Conservation (phyloP, 139 green algal species). For the Limnomonas spitsbergensis region DNA sequence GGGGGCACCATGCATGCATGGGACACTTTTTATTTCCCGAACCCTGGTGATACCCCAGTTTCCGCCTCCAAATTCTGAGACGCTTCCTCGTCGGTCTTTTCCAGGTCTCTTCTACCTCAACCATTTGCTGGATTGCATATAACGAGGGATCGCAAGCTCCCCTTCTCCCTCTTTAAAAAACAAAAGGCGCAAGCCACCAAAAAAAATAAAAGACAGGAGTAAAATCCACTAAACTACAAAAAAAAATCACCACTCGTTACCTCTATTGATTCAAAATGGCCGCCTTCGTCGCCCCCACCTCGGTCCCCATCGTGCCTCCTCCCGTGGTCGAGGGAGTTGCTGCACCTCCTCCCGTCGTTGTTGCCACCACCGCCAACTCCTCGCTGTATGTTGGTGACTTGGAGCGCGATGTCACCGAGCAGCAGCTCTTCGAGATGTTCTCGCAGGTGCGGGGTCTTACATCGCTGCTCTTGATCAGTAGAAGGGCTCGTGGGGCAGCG, state of each 20-base stretch:
- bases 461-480: no score
- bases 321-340: no score
- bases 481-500: no score
- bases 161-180: conserved; percentile 1
- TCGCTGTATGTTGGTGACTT: conserved; percentile 93
- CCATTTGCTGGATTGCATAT: neutral
- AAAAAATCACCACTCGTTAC: neutral
- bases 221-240: neutral
- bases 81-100: neutral
- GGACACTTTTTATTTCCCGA: no score
- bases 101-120: neutral
- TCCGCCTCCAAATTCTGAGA: neutral
- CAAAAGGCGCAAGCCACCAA: conserved; percentile 7
- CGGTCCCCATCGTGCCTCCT: conserved; percentile 2
- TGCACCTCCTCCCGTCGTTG: neutral
- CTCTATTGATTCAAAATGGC: no score
- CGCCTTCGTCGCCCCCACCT: neutral
- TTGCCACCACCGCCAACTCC: conserved; percentile 55
- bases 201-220: conserved; percentile 4
- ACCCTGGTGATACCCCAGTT: neutral
- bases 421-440: conserved; percentile 88
- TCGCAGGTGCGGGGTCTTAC: conserved; percentile 67
- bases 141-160: neutral
- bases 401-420: conserved; percentile 84
- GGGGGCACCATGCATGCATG: no score